Percentiles rank a stretch among this genome's conserved stretches.
Evolutionary conservation across 73 alveolate genomes (phyloP).

Genomic region (Stentor roeselii): DNA sequence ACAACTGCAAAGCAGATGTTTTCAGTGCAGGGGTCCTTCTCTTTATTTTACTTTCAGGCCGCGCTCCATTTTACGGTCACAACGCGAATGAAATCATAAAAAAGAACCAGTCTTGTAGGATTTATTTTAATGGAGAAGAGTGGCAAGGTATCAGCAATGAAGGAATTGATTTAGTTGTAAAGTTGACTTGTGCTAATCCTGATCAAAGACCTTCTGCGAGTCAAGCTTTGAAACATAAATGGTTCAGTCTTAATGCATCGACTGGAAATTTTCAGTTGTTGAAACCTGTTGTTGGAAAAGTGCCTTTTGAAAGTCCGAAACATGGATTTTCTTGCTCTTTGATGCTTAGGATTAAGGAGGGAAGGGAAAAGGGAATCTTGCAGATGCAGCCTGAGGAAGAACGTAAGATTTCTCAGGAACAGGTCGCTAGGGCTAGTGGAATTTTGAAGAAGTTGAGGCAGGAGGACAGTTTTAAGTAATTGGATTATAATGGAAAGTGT

Average conservation of each 20-base stretch:
- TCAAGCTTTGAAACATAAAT: neutral
- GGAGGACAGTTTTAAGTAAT: too few relatives aligned
- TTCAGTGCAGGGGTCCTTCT: conserved; percentile 61
- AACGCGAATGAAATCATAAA: conserved; percentile 19
- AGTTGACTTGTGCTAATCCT: conserved; percentile 2
- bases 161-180: neutral
- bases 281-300: neutral
- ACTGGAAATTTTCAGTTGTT: neutral
- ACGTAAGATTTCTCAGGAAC: too few relatives aligned
- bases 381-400: neutral
- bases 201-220: neutral
- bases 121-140: neutral
- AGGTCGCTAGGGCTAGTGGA: neutral
- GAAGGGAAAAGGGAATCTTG: neutral
- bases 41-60: conserved; percentile 58
- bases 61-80: conserved; percentile 60
- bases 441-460: neutral
- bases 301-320: neutral
- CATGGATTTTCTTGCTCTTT: neutral
- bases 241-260: neutral
- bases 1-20: conserved; percentile 54
- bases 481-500: too few relatives aligned
- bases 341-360: neutral
- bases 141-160: neutral
- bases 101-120: neutral